Evolutionary conservation across 2,329 filamentous ascomycete species (phyloP).

Genomic region (Hypoxylon sp.): DNA sequence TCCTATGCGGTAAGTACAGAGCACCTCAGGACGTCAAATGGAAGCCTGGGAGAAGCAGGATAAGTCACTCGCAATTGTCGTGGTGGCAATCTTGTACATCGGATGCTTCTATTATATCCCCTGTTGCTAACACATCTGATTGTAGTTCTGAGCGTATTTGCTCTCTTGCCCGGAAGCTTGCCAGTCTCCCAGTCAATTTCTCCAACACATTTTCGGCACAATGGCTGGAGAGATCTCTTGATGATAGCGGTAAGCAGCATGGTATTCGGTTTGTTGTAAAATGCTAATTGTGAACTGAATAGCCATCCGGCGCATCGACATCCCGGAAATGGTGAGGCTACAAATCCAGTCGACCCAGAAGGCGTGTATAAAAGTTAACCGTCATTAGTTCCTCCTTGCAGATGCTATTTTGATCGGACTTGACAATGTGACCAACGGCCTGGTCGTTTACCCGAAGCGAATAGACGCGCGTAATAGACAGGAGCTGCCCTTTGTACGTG

Average conservation of each 20-base stretch:
- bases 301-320: conserved; percentile 61
- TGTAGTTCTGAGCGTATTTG: conserved; percentile 53
- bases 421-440: conserved; percentile 75
- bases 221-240: conserved; percentile 83
- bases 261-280: conserved; percentile 56
- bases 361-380: not conserved
- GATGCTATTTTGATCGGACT: conserved; percentile 76
- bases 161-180: conserved; percentile 51
- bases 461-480: conserved; percentile 71
- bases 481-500: conserved; percentile 65
- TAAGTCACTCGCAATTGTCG: not conserved
- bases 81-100: not conserved
- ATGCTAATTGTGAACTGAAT: conserved; percentile 12
- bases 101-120: not conserved
- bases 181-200: conserved; percentile 57
- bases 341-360: not conserved
- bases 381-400: conserved; percentile 68
- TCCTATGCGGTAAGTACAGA: conserved; percentile 41
- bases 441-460: conserved; percentile 83
- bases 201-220: conserved; percentile 77
- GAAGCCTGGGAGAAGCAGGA: not conserved
- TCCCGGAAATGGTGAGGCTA: conserved; percentile 66
- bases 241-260: conserved; percentile 69
- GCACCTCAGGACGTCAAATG: not conserved
- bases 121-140: conserved; percentile 2